Conservation (phyloP, 305 asterid genomes). For the Fraxinus floribunda region DNA sequence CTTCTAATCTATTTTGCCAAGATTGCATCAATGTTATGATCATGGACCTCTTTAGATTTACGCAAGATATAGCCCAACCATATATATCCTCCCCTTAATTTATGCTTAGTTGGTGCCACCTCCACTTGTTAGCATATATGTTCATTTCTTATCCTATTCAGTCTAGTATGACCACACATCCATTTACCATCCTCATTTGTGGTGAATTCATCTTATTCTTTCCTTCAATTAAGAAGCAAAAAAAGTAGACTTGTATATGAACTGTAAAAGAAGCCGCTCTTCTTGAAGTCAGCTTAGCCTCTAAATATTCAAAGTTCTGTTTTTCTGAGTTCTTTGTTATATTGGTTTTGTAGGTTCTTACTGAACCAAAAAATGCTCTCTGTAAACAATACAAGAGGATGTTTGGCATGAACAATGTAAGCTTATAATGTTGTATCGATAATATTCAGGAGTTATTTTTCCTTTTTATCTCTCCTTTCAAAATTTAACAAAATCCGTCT, state of each 20-base stretch:
- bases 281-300: background rate
- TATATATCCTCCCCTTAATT: background rate
- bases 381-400: slow-evolving; percentile 81
- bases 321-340: background rate
- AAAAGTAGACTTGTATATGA: background rate
- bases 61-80: background rate
- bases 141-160: background rate
- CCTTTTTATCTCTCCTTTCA: background rate
- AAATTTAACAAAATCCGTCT: background rate
- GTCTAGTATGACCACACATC: background rate
- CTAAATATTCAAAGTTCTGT: background rate
- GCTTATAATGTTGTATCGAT: slow-evolving; percentile 24
- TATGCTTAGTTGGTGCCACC: background rate
- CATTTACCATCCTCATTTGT: background rate
- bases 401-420: slow-evolving; percentile 71
- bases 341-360: slow-evolving; percentile 56
- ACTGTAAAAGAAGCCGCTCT: background rate
- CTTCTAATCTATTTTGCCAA: background rate
- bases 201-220: background rate
- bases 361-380: slow-evolving; percentile 74
- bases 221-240: background rate
- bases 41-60: background rate
- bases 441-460: slow-evolving; percentile 1
- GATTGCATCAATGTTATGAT: background rate
- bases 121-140: background rate